Conservation (phyloP, 768 basidiomycete species). For the Kockovaella imperatae region DNA sequence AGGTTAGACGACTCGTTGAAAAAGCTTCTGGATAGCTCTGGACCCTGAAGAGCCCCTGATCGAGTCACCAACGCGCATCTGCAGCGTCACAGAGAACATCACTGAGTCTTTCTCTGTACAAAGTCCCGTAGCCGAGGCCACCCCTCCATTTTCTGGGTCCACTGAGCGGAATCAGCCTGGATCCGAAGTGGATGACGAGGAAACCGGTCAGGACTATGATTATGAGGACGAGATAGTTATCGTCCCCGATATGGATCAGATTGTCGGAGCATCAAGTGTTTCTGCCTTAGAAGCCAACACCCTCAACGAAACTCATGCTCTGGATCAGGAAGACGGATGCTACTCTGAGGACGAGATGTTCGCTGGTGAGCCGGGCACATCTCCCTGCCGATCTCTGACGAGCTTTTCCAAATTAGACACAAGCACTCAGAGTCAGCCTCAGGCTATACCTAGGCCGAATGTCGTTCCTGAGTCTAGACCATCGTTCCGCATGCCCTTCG, state of each 20-base stretch:
- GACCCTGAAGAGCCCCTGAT: too few species aligned
- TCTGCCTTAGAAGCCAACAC: too few species aligned
- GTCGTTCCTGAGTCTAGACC: too few species aligned
- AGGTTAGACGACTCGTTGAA: neutral
- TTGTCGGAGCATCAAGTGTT: neutral
- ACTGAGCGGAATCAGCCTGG: neutral
- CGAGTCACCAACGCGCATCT: neutral
- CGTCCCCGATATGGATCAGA: slow-evolving; percentile 4
- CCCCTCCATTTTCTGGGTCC: too few species aligned
- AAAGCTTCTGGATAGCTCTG: too few species aligned
- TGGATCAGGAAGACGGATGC: slow-evolving; percentile 11
- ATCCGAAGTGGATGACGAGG: slow-evolving; percentile 5
- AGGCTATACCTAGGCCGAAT: neutral
- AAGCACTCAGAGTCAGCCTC: neutral
- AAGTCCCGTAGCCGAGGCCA: too few species aligned
- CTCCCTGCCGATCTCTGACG: neutral
- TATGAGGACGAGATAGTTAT: slow-evolving; percentile 13
- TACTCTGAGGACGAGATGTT: slow-evolving; percentile 27
- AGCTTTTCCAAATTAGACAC: neutral
- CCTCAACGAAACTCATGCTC: too few species aligned
- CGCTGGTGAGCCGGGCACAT: slow-evolving; percentile 1
- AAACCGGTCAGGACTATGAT: slow-evolving; percentile 13
- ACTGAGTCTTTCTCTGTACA: too few species aligned
- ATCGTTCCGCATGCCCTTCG: too few species aligned
- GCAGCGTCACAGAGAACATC: too few species aligned